Conservation (phyloP, 2,329 filamentous ascomycete genomes). For the Beauveria rudraprayagi region DNA sequence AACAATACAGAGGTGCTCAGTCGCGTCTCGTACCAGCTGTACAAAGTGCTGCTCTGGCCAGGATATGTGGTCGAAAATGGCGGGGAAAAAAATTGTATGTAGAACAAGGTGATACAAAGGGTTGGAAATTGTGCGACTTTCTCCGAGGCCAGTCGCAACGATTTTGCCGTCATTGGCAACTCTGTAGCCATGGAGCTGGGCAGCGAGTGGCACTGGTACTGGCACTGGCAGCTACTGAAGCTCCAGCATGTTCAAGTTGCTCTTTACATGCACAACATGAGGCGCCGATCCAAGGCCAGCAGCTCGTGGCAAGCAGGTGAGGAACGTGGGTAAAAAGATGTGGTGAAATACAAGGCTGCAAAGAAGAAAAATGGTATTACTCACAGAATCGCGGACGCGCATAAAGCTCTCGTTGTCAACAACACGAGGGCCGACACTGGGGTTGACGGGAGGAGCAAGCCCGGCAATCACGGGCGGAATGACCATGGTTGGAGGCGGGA, state of each 20-base stretch:
- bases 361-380: conserved; percentile 25
- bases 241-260: background rate
- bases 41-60: background rate
- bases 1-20: conserved; percentile 6
- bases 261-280: background rate
- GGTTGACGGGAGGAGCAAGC: conserved; percentile 17
- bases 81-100: background rate
- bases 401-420: conserved; percentile 71
- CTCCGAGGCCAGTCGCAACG: background rate
- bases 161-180: background rate
- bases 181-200: background rate
- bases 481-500: conserved; percentile 32
- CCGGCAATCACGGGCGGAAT: conserved; percentile 23
- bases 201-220: background rate
- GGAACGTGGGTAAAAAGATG: background rate
- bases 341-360: background rate
- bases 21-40: conserved; percentile 4
- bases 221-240: background rate
- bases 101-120: background rate
- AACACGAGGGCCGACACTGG: conserved; percentile 19
- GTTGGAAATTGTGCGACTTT: too few species aligned
- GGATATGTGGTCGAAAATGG: background rate
- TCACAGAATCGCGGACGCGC: conserved; percentile 73
- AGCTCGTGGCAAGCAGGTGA: background rate
- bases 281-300: background rate